Base-by-base conservation (phyloP, 768 basidiomycete species). In the Boletellus emodensis region DNA sequence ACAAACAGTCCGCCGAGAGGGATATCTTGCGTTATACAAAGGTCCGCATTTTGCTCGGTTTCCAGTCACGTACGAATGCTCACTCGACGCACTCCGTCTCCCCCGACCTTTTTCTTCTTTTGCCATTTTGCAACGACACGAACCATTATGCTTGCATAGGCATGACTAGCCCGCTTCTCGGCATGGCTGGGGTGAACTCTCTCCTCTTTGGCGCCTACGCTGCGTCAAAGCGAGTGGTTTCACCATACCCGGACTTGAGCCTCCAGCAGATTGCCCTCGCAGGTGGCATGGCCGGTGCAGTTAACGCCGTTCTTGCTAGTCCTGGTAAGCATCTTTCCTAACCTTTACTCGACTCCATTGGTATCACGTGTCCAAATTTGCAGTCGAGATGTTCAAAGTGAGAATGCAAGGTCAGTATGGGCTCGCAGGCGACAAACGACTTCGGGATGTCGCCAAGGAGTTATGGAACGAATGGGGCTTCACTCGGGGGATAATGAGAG, bases 341-440 rank as follows among this genome's bases (percentile, higher is more conserved):
- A 30, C 6, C 14, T 28, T 30, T 4, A 4, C 30, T 18, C 15
- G 15, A 26, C 26, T 33, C 24, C 9, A 14, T 43, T 40, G 37
- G 11, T 39, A 6, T 26, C 26, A 35, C 15, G 35, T 7, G 1
- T 28, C 17, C 10, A 2, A 14, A 34, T 14, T 53, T 38, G 46
- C 53, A 91, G 90, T 93, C 44, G 96, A 99, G 70, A 91, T 98
- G 89, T 97, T 97, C 75, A 98, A 99, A 71, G 91, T 97, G 26
- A 80, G 90, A 15, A 96, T 96, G 95, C 94, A 96, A 69, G 94
- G 88, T 7, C 90, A 97, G 64, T 95, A 96, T 59, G 95, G 94
- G 11, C 77, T 75, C 4, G 75, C 81, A 12, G 76, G 79, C 9
- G 94, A 97, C 65, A 87, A 94, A 67, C 79, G 81, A 36, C 74